Evolutionary conservation across 192 early-diverging fungal genomes (phyloP), one percentile per base, ranked within the genome.

Genomic region (Coemansia sp.): DNA sequence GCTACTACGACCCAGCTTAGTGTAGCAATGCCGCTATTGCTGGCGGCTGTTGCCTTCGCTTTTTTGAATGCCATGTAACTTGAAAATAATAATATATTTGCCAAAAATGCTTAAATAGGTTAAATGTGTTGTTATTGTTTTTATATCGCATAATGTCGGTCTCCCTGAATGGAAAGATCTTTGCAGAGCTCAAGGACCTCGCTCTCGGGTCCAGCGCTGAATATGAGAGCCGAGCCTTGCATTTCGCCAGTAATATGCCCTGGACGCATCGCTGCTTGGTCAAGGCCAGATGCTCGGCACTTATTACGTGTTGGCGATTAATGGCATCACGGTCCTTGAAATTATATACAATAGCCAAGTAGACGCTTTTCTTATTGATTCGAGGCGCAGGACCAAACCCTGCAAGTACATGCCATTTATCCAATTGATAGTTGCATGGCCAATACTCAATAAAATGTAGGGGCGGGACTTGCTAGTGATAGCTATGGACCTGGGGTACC

Each of bases 221-320:
- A 70, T 19, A 89, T 64, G 43, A 89, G 82, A 27, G 80, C 58
- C 54, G 83, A 85, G 22, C 87, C 86, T 27, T 86, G 56, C 85
- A 88, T 88, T 37, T 80, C 77, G 38, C 84, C 71, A 86, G 58
- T 2, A 86, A 36, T 1, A 54, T 11, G n/a, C 84, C 85, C 6
- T 29, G 47, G 27, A 74, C 60, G 36, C 74, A 73, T 15, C 65
- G 51, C 17, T 58, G 63, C 12, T 62, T 56, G 1, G 84, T 83
- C 2, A 65, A 68, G 6, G 46, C 77, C 24, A 90, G 54, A 46
- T 90, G 89, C 29, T 47, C 57, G 8, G 45, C 38, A 14, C 89
- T 77, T 4, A 67, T 80, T 8, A 65, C 59, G 25, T 78, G 29
- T 0, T 87, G 76, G 29, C 87, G 79, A 9, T 53, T 65, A 6